phyloP scores from a whole-genome alignment of 2,329 filamentous ascomycete genomes.

The Xylaria sp. region DNA sequence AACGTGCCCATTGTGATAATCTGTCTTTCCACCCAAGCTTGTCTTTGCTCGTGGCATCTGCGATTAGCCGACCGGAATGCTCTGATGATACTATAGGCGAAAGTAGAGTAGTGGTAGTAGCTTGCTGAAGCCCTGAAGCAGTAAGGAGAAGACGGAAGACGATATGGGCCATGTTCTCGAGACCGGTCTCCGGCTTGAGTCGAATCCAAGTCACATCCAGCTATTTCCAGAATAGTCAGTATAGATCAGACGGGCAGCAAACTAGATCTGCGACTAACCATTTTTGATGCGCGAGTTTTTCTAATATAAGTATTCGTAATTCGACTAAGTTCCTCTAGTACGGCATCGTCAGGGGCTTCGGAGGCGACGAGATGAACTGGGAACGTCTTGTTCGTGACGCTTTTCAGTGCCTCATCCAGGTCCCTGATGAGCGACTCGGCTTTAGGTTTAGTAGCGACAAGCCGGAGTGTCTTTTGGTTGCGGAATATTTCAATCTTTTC shows the following conservation, averaged over 20 bases:
- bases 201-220: slow-evolving; percentile 57
- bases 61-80: slow-evolving; percentile 47
- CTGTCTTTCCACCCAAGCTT: slow-evolving; percentile 54
- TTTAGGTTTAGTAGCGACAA: slow-evolving; percentile 51
- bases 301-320: slow-evolving; percentile 50
- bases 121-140: slow-evolving; percentile 43
- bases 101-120: slow-evolving; percentile 40
- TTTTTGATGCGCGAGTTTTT: slow-evolving; percentile 34
- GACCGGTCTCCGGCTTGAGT: slow-evolving; percentile 26
- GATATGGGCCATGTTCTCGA: slow-evolving; percentile 56
- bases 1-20: slow-evolving; percentile 50
- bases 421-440: slow-evolving; percentile 50
- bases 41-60: slow-evolving; percentile 42
- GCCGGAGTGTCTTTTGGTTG: slow-evolving; percentile 46
- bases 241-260: background rate
- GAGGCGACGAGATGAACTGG: slow-evolving; percentile 41
- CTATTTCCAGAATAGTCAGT: slow-evolving; percentile 32
- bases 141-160: slow-evolving; percentile 58
- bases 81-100: slow-evolving; percentile 19
- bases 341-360: slow-evolving; percentile 37
- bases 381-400: slow-evolving; percentile 41
- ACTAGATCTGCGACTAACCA: slow-evolving; percentile 38
- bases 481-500: slow-evolving; percentile 53
- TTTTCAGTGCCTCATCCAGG: slow-evolving; percentile 48
- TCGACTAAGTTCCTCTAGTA: slow-evolving; percentile 51